These are phyloP conservation scores for Aegilops tauschii DNA, from an alignment of 176 grass and related monocot genomes.

Conservation along the genomic window DNA sequence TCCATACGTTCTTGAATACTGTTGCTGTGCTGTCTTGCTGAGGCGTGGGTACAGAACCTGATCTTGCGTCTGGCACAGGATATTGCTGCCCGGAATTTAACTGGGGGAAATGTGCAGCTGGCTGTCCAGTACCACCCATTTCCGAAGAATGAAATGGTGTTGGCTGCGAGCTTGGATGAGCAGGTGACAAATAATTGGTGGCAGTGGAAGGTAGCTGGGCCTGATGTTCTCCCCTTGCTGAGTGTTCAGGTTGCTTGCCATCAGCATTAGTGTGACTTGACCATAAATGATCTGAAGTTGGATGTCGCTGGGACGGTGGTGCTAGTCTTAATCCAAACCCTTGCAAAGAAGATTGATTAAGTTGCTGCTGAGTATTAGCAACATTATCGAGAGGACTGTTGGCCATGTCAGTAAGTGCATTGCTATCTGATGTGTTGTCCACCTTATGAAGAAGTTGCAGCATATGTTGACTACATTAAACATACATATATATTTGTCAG, in stretches of 20 bases:
- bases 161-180: conserved; percentile 41
- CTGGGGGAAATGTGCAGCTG: conserved; percentile 40
- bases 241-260: conserved; percentile 51
- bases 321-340: conserved; percentile 72
- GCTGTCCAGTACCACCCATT: conserved; percentile 42
- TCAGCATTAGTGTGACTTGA: conserved; percentile 49
- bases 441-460: conserved; percentile 91
- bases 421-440: conserved; percentile 65
- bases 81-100: conserved; percentile 49
- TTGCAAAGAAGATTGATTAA: conserved; percentile 62
- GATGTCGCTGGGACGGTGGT: conserved; percentile 67
- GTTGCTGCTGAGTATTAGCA: conserved; percentile 56
- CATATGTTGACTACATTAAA: conserved; percentile 91
- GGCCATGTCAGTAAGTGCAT: conserved; percentile 35
- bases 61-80: conserved; percentile 44
- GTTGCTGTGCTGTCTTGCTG: conserved; percentile 61
- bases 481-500: conserved; percentile 35
- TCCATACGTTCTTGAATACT: conserved; percentile 94
- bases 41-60: conserved; percentile 45
- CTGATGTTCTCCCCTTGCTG: conserved; percentile 38
- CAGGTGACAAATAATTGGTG: conserved; percentile 33
- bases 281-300: conserved; percentile 43
- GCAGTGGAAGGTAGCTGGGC: conserved; percentile 45
- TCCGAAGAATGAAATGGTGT: conserved; percentile 42
- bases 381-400: conserved; percentile 39